These are phyloP conservation scores for Trametes sanguinea DNA, from an alignment of 768 basidiomycete species.

Conservation along the genomic window DNA sequence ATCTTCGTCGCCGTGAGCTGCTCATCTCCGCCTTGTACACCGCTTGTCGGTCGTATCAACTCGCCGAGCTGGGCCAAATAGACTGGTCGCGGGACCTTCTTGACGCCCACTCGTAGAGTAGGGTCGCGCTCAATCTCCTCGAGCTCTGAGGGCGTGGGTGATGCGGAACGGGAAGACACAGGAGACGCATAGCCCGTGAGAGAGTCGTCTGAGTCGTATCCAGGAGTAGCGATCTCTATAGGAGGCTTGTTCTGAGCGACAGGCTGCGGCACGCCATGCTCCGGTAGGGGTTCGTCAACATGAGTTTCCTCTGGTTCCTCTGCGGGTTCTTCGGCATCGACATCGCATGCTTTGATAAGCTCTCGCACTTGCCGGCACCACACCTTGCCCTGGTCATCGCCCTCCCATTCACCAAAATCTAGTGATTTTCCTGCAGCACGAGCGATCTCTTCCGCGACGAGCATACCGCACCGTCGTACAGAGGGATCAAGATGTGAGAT, in stretches of 20 bases:
- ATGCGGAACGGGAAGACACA: conserved; percentile 68
- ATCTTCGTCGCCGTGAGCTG: conserved; percentile 72
- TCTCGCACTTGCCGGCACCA: conserved; percentile 67
- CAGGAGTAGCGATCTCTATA: conserved; percentile 26
- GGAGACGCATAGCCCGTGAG: conserved; percentile 75
- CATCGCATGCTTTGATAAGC: conserved; percentile 52
- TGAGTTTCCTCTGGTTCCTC: conserved; percentile 25
- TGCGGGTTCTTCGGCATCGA: conserved; percentile 41
- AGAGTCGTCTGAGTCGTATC: conserved; percentile 81
- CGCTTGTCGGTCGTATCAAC: conserved; percentile 66
- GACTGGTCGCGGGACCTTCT: conserved; percentile 79
- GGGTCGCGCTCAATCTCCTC: conserved; percentile 87
- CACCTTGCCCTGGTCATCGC: conserved; percentile 59
- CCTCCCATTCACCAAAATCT: conserved; percentile 85
- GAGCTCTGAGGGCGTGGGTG: conserved; percentile 80
- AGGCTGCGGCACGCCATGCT: not conserved
- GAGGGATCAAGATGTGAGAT: conserved; percentile 75
- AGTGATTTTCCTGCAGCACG: conserved; percentile 61
- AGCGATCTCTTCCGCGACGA: conserved; percentile 83
- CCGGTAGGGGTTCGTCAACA: not conserved
- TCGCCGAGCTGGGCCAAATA: conserved; percentile 86
- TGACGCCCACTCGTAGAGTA: conserved; percentile 65
- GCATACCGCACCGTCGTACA: conserved; percentile 89
- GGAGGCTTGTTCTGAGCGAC: conserved; percentile 26
- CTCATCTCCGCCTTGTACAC: conserved; percentile 51